Conservation (phyloP, 805 yeast species). For the Ogataea haglerorum region DNA sequence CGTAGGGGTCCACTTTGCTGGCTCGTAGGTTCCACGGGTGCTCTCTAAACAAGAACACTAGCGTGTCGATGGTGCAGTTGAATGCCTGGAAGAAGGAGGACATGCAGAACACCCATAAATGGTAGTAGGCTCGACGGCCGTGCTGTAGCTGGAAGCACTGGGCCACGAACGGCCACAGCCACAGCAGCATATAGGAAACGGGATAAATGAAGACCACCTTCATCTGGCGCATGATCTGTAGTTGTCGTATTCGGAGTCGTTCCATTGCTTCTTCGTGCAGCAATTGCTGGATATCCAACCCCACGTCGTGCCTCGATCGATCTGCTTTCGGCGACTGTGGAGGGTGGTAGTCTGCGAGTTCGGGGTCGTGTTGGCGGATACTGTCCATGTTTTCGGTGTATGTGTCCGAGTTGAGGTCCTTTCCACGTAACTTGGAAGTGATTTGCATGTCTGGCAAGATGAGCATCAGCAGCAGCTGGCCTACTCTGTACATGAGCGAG, state of each 20-base stretch:
- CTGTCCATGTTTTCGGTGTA: constrained; percentile 28
- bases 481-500: constrained; percentile 32
- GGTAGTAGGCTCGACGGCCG: constrained; percentile 48
- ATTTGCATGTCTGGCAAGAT: constrained; percentile 33
- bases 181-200: constrained; percentile 69
- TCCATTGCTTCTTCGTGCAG: constrained; percentile 60
- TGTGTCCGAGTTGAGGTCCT: constrained; percentile 23
- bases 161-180: constrained; percentile 76
- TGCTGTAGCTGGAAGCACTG: constrained; percentile 51
- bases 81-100: constrained; percentile 80
- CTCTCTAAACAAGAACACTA: constrained; percentile 75
- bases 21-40: constrained; percentile 60
- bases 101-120: constrained; percentile 60
- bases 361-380: constrained; percentile 14
- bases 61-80: constrained; percentile 72
- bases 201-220: constrained; percentile 82
- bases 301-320: constrained; percentile 22
- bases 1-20: constrained; percentile 23
- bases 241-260: constrained; percentile 59
- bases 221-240: constrained; percentile 71
- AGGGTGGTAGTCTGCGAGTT: neutral
- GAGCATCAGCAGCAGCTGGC: constrained; percentile 27
- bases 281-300: constrained; percentile 30
- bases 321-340: constrained; percentile 8
- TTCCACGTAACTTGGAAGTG: constrained; percentile 30